A percentile compares a stretch with the other conserved stretches of the same genome.
Conservation (phyloP, 129 eudicot genomes). For the Arctium lappa region DNA sequence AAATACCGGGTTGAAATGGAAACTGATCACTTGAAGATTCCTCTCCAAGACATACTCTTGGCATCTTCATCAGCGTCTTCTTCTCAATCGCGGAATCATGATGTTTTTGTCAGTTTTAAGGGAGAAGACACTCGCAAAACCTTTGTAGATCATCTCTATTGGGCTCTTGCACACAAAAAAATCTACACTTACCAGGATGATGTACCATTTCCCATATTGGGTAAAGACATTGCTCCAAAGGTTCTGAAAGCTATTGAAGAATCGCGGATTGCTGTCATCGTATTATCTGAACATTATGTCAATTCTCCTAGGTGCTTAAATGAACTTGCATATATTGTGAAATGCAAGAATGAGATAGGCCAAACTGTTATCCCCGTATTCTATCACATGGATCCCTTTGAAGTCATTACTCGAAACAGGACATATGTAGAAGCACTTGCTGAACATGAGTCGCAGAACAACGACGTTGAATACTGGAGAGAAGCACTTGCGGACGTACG, state of each 20-base stretch:
- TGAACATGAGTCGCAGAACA: not conserved
- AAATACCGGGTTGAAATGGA: not conserved
- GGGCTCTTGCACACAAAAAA: not conserved
- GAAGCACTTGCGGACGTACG: not conserved
- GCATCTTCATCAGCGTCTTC: not conserved
- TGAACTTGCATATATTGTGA: too few species aligned
- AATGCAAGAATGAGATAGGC: not conserved
- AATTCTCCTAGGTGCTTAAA: too few species aligned
- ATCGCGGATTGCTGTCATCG: too few species aligned
- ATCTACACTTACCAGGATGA: too few species aligned
- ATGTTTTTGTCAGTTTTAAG: conserved; percentile 14
- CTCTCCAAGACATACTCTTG: not conserved
- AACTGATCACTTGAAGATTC: not conserved
- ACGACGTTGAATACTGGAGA: conserved; percentile 14
- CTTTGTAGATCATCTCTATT: conserved; percentile 1
- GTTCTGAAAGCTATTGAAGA: too few species aligned
- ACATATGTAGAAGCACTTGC: too few species aligned
- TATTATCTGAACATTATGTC: too few species aligned
- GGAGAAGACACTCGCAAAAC: not conserved
- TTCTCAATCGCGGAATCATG: conserved; percentile 4
- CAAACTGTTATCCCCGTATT: not conserved
- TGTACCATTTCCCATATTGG: too few species aligned
- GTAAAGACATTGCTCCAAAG: too few species aligned
- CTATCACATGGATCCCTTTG: not conserved
- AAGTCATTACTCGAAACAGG: not conserved